These are phyloP conservation scores for Fusarium circinatum DNA, from an alignment of 2,329 filamentous ascomycete species.

Conservation along the genomic window DNA sequence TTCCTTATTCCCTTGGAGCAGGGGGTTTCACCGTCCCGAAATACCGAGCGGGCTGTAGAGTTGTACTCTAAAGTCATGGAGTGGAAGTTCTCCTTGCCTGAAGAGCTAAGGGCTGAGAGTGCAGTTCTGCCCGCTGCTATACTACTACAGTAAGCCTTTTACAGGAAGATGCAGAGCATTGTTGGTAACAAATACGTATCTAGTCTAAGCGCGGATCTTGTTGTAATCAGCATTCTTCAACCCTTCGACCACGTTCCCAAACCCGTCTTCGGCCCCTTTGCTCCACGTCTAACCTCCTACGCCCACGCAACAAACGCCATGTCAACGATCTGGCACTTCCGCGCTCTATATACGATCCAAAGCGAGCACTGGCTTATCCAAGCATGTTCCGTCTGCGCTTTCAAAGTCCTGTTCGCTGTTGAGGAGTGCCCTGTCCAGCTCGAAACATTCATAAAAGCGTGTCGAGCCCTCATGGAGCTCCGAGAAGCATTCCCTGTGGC, in stretches of 20 bases:
- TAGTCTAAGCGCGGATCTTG: constrained; percentile 16
- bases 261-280: constrained; percentile 21
- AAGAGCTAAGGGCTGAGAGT: constrained; percentile 18
- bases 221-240: constrained; percentile 18
- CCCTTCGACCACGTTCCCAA: constrained; percentile 21
- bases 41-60: constrained; percentile 1
- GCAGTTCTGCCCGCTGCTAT: constrained; percentile 14
- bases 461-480: constrained; percentile 17
- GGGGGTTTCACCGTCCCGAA: not conserved
- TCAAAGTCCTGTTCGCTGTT: constrained; percentile 15
- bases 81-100: constrained; percentile 26
- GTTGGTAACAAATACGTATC: not conserved
- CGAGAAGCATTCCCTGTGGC: constrained; percentile 22
- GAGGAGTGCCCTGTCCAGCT: constrained; percentile 23
- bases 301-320: constrained; percentile 27
- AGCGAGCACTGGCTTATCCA: constrained; percentile 29
- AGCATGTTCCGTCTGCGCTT: constrained; percentile 18
- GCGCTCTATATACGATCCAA: constrained; percentile 10
- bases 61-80: constrained; percentile 15
- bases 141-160: constrained; percentile 13
- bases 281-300: constrained; percentile 10
- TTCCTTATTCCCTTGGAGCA: constrained; percentile 21
- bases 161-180: fast-evolving
- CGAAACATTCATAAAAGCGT: constrained; percentile 29
- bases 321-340: constrained; percentile 33